Evolutionary conservation across 148 eudicot genomes (phyloP).

Genomic region (Arbutus unedo): DNA sequence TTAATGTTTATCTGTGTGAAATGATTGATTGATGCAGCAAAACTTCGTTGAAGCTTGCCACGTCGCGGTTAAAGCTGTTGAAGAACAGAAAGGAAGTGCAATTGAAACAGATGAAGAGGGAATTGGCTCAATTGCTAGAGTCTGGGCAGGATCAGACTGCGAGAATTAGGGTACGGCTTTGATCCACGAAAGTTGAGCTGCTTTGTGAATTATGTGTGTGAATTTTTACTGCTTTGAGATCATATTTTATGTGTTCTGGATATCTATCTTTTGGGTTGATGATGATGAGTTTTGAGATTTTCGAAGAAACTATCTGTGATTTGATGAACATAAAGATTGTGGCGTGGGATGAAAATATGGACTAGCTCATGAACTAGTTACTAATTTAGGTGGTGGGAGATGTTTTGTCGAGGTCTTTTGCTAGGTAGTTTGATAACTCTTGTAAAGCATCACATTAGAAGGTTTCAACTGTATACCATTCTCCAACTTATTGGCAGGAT

Average conservation of each 20-base stretch:
- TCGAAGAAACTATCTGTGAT: neutral
- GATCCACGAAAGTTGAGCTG: neutral
- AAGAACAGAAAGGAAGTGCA: slow-evolving; percentile 85
- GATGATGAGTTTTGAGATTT: neutral
- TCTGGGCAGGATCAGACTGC: slow-evolving; percentile 88
- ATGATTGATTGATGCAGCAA: slow-evolving; percentile 55
- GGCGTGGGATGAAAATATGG: neutral
- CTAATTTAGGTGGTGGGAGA: neutral
- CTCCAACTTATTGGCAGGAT: no score
- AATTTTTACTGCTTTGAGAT: neutral
- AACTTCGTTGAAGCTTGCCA: slow-evolving; percentile 78
- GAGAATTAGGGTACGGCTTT: slow-evolving; percentile 63
- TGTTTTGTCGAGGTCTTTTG: neutral
- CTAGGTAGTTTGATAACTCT: neutral
- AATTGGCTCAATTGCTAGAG: slow-evolving; percentile 79
- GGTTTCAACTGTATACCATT: neutral
- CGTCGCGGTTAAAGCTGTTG: slow-evolving; percentile 72
- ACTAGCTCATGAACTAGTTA: neutral
- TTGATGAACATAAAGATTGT: neutral
- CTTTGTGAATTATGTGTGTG: neutral
- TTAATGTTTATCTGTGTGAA: neutral
- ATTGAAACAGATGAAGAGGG: slow-evolving; percentile 67
- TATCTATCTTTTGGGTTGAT: neutral
- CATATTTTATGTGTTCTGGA: neutral
- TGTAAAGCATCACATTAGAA: neutral